Evolutionary conservation across 225 moss, liverwort and hornwort species (phyloP).

Genomic region (Anthoceros angustus): DNA sequence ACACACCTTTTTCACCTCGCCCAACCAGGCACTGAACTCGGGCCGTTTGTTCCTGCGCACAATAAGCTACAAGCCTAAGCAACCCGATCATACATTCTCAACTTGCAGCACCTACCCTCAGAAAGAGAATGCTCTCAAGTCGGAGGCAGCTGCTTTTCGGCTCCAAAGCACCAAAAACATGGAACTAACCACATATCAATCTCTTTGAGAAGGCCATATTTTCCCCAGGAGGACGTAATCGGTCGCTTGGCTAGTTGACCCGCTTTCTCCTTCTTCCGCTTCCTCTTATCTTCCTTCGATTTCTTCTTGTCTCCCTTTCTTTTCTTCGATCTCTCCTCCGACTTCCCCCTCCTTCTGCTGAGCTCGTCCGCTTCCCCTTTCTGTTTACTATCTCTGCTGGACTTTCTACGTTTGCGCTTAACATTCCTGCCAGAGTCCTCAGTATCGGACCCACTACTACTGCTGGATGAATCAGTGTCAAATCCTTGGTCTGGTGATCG

Average conservation of each 20-base stretch:
- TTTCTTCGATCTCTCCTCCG: conserved; percentile 22
- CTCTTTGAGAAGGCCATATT: conserved; percentile 89
- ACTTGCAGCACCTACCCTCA: background rate
- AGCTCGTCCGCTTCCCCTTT: background rate
- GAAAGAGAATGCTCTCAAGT: no score
- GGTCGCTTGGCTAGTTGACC: conserved; percentile 73
- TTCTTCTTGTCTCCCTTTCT: conserved; percentile 49
- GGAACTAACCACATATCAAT: conserved; percentile 76
- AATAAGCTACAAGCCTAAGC: background rate
- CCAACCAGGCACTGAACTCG: conserved; percentile 91
- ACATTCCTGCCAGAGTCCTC: background rate
- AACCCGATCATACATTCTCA: background rate
- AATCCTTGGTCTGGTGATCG: background rate
- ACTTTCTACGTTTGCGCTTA: background rate
- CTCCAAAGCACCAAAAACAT: conserved; percentile 8
- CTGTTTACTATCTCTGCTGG: background rate
- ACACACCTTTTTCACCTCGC: conserved; percentile 90
- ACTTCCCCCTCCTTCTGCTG: background rate
- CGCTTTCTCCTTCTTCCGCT: conserved; percentile 75
- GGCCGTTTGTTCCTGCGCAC: conserved; percentile 65
- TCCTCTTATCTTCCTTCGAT: conserved; percentile 20
- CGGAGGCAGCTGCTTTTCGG: no score
- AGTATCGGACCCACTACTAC: background rate
- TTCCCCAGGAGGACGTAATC: conserved; percentile 88
- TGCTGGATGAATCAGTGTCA: background rate